Evolutionary conservation across 495 filamentous ascomycete genomes (phyloP).

Genomic region (Podospora comata): DNA sequence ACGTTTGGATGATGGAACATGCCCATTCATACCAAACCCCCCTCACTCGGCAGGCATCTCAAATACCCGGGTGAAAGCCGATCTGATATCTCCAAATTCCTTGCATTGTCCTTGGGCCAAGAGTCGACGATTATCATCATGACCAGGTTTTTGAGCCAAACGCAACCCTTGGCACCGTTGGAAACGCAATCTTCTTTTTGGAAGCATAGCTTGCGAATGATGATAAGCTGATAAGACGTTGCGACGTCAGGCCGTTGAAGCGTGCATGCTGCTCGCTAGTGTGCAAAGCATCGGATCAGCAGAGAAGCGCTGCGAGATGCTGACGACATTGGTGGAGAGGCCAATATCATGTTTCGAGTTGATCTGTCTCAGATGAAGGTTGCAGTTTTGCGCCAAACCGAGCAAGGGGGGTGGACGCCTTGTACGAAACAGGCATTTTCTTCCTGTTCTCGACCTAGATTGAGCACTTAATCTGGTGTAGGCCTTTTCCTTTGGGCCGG

Average conservation of each 20-base stretch:
- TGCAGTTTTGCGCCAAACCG: constrained; percentile 1
- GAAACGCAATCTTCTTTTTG: neutral
- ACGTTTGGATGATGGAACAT: neutral
- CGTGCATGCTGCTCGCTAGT: neutral
- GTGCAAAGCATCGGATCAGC: neutral
- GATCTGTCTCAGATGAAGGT: neutral
- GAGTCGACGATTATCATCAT: neutral
- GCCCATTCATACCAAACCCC: neutral
- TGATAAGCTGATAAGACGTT: constrained; percentile 4
- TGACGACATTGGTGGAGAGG: constrained; percentile 12
- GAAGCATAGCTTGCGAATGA: neutral
- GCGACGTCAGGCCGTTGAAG: neutral
- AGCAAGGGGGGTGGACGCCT: neutral
- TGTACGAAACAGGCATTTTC: neutral
- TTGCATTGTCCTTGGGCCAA: neutral
- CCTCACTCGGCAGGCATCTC: neutral
- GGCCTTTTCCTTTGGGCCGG: neutral
- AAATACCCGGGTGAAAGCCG: neutral
- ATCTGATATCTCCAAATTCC: neutral
- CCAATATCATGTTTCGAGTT: constrained; percentile 6
- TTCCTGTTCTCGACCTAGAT: neutral
- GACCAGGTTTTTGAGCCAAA: neutral
- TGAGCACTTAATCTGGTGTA: neutral
- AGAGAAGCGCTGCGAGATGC: constrained; percentile 4
- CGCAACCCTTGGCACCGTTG: too few relatives aligned